Conservation (phyloP, 768 basidiomycete species). For the Clitopilus hobsonii region DNA sequence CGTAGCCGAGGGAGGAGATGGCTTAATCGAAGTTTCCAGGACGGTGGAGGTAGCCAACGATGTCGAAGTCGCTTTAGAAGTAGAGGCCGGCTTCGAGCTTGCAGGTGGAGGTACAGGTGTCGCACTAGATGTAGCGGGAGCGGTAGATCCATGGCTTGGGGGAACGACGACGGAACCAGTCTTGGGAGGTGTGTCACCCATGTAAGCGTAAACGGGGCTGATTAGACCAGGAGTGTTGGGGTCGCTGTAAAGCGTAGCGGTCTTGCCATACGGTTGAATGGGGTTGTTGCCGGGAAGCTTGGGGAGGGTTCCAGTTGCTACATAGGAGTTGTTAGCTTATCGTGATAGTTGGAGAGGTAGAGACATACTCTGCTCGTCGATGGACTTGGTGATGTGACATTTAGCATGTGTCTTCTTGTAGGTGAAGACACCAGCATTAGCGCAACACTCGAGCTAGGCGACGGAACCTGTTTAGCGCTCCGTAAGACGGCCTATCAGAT, state of each 20-base stretch:
- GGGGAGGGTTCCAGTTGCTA: constrained; percentile 41
- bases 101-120: constrained; percentile 6
- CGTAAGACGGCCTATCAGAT: not conserved
- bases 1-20: not conserved
- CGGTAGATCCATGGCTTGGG: constrained; percentile 9
- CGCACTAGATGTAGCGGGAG: too few species aligned
- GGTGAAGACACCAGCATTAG: constrained; percentile 37
- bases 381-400: constrained; percentile 41
- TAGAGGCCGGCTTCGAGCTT: not conserved
- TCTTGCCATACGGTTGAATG: constrained; percentile 31
- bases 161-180: constrained; percentile 25
- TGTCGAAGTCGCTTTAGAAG: constrained; percentile 2
- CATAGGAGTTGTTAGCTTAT: constrained; percentile 4
- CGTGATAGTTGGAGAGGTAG: not conserved
- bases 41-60: not conserved
- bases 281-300: constrained; percentile 54
- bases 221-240: constrained; percentile 34
- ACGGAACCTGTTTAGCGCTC: too few species aligned
- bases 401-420: constrained; percentile 31
- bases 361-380: constrained; percentile 42
- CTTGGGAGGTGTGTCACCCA: constrained; percentile 32
- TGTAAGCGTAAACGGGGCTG: constrained; percentile 42
- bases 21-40: not conserved
- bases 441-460: constrained; percentile 38
- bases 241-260: constrained; percentile 27